A percentile compares a stretch with the other conserved stretches of the same genome.
These are phyloP conservation scores for Leccinum rimulosum DNA, from an alignment of 768 basidiomycete genomes.

Conservation along the genomic window DNA sequence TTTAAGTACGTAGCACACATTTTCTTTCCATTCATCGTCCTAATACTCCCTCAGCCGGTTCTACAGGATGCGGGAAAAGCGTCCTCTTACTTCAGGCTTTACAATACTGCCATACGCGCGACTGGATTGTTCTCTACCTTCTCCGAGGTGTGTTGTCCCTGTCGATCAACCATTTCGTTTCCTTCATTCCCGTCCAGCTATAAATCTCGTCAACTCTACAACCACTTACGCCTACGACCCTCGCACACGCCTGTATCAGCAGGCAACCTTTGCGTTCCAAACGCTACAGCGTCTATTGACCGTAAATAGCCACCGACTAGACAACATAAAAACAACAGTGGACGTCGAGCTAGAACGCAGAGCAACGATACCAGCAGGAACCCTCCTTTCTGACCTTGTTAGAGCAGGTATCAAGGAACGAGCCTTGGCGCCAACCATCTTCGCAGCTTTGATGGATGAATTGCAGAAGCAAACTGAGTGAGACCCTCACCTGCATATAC, in stretches of 20 bases:
- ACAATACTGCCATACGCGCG: constrained; percentile 57
- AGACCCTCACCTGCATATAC: constrained; percentile 17
- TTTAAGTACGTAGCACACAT: constrained; percentile 50
- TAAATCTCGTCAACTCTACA: constrained; percentile 69
- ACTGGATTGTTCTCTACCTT: constrained; percentile 84
- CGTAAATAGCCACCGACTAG: constrained; percentile 52
- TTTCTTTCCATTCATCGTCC: neutral
- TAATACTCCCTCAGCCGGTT: constrained; percentile 52
- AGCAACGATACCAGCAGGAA: constrained; percentile 45
- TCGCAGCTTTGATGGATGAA: constrained; percentile 58
- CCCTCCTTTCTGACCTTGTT: constrained; percentile 52
- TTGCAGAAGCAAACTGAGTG: constrained; percentile 66
- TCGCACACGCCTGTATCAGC: constrained; percentile 73
- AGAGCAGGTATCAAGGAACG: constrained; percentile 56
- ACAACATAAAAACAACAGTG: constrained; percentile 39
- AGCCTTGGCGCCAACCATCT: constrained; percentile 48
- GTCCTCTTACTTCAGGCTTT: constrained; percentile 75
- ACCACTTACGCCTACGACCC: constrained; percentile 72
- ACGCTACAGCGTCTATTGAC: constrained; percentile 59
- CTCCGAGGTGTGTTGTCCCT: constrained; percentile 57
- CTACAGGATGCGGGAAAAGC: constrained; percentile 78
- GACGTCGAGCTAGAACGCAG: constrained; percentile 48
- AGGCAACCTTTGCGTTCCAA: constrained; percentile 62
- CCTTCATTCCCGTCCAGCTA: constrained; percentile 33
- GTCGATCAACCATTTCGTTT: neutral